Percentiles rank a stretch among this genome's conserved stretches.
These are phyloP conservation scores for Fusarium odoratissimum DNA, from an alignment of 2,329 filamentous ascomycete species.

Conservation along the genomic window DNA sequence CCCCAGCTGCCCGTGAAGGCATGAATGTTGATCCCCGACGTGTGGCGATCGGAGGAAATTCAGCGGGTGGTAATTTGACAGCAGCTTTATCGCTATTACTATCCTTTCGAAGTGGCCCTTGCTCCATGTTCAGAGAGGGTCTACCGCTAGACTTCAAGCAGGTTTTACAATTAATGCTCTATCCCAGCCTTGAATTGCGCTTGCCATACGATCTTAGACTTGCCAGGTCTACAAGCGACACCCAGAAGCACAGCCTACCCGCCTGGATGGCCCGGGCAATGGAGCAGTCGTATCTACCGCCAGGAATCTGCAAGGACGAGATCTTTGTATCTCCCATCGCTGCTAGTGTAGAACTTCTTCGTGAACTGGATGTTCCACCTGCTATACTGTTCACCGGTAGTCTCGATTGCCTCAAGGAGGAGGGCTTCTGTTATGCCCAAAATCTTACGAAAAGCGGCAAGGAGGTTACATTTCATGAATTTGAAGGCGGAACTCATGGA, in stretches of 20 bases:
- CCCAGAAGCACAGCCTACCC: not conserved
- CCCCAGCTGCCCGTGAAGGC: rapidly evolving
- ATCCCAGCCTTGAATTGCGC: not conserved
- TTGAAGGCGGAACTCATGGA: rapidly evolving
- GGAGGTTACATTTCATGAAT: not conserved
- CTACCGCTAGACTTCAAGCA: not conserved
- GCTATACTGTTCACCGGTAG: not conserved
- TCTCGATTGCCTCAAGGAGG: not conserved
- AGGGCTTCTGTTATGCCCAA: not conserved
- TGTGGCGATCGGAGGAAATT: not conserved
- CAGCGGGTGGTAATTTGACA: not conserved
- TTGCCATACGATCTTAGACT: not conserved
- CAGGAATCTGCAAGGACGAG: not conserved
- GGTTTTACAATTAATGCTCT: not conserved
- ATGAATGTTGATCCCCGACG: not conserved
- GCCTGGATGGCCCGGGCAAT: not conserved
- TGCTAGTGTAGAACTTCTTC: rapidly evolving
- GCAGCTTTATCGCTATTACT: not conserved
- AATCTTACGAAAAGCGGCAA: not conserved
- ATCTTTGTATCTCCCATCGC: not conserved
- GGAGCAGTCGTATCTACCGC: not conserved
- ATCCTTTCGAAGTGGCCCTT: not conserved
- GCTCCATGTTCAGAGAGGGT: rapidly evolving
- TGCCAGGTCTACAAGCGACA: rapidly evolving
- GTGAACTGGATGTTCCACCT: rapidly evolving